A percentile compares a stretch with the other conserved stretches of the same genome.
phyloP scores from a whole-genome alignment of 768 basidiomycete genomes.

The Tylopilus vinaceipallidus region DNA sequence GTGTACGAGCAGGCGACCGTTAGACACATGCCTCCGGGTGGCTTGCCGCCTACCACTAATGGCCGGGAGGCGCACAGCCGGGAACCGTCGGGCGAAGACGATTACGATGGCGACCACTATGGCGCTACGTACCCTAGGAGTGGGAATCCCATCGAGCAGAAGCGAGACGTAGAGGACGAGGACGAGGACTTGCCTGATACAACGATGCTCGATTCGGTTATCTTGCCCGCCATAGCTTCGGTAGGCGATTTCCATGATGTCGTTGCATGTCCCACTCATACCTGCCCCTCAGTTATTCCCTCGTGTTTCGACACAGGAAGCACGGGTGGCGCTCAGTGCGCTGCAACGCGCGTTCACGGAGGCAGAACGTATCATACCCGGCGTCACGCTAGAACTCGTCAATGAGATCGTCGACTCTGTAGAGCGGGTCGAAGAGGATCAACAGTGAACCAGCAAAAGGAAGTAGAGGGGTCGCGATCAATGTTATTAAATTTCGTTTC shows the following conservation, averaged over 20 bases:
- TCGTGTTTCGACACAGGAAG: slow-evolving; percentile 90
- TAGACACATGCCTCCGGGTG: slow-evolving; percentile 50
- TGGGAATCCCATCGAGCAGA: slow-evolving; percentile 36
- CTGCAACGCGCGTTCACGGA: slow-evolving; percentile 92
- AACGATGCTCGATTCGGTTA: slow-evolving; percentile 94
- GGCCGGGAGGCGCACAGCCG: slow-evolving; percentile 37
- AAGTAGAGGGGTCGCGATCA: background rate
- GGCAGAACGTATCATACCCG: slow-evolving; percentile 93
- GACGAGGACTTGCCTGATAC: slow-evolving; percentile 65
- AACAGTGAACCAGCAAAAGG: slow-evolving; percentile 10
- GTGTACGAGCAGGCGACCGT: slow-evolving; percentile 66
- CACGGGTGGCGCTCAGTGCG: slow-evolving; percentile 78
- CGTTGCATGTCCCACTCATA: slow-evolving; percentile 6
- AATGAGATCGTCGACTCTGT: slow-evolving; percentile 94
- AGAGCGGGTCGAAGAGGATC: slow-evolving; percentile 82
- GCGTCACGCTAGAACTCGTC: slow-evolving; percentile 88
- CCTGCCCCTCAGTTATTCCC: slow-evolving; percentile 68
- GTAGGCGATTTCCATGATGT: slow-evolving; percentile 46
- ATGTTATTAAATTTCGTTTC: no score
- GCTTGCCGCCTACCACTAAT: slow-evolving; percentile 18
- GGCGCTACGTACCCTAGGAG: slow-evolving; percentile 47
- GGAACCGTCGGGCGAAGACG: slow-evolving; percentile 62
- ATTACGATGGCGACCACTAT: slow-evolving; percentile 60
- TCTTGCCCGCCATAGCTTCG: slow-evolving; percentile 93
- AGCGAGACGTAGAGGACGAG: slow-evolving; percentile 51